These are phyloP conservation scores for Beauveria sp. DNA, from an alignment of 2,329 filamentous ascomycete species.

Conservation along the genomic window DNA sequence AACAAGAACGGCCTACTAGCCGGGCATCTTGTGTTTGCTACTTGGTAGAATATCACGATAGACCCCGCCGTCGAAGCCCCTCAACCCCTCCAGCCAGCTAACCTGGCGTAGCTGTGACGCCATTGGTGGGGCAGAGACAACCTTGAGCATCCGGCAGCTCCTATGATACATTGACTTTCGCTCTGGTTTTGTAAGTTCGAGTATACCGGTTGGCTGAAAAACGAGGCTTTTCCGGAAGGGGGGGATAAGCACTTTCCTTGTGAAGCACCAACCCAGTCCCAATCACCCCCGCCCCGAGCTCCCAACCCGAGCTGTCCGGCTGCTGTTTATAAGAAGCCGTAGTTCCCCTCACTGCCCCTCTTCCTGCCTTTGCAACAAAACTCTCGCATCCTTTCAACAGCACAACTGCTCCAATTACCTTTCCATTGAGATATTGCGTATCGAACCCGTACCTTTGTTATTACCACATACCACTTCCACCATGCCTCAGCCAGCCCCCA, in stretches of 20 bases:
- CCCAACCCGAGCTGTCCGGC: not conserved
- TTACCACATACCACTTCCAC: constrained; percentile 3
- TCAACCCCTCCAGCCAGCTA: not conserved
- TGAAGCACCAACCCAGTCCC: not conserved
- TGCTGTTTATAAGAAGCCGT: constrained; percentile 4
- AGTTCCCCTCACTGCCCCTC: not conserved
- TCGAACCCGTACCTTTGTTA: not conserved
- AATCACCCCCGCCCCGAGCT: not conserved
- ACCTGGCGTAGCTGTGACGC: constrained; percentile 3
- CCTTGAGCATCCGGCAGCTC: not conserved
- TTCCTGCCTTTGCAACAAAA: not conserved
- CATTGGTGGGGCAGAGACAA: constrained; percentile 10
- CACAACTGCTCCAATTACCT: not conserved
- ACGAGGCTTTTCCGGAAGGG: not conserved
- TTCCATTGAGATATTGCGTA: not conserved
- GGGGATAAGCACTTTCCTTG: not conserved
- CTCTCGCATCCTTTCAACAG: not conserved
- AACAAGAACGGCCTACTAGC: not conserved
- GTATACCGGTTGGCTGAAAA: not conserved
- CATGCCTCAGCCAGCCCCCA: constrained; percentile 52
- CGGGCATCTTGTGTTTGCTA: not conserved
- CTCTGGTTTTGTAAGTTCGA: not conserved
- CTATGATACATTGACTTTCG: constrained; percentile 10
- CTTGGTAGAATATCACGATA: not conserved
- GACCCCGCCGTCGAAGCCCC: not conserved